Base-by-base conservation (phyloP, 331 rosid genomes). In the Acacia pycnantha region DNA sequence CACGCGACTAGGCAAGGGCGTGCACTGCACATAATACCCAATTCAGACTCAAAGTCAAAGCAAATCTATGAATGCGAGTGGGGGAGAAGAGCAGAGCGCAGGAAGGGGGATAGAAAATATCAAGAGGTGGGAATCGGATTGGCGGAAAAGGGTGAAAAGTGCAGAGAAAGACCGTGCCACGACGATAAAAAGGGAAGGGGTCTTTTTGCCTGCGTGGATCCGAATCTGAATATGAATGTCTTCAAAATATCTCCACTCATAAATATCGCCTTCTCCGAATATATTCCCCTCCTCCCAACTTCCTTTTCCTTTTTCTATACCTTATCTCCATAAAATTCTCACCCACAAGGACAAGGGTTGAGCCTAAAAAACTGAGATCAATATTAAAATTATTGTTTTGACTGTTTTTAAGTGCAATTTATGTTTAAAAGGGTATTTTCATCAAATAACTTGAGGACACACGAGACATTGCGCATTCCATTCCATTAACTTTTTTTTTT, bases 151-250 rank as follows among this genome's bases (percentile, higher is more conserved):
- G n/a, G n/a, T n/a, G n/a, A n/a, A n/a, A 87, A 87, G 88, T 47
- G 85, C 82, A 27, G 2, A 11, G 72, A 44, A 4, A 16, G 70
- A 18, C 12, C 54, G 0, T 82, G 90, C 90, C 90, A 84, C 84
- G 84, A 3, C 2, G 76, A 79, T 84, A 31, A 47, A 82, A 82
- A 65, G 86, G 31, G 43, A 11, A 14, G 5, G 24, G 1, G 6
- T 24, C 54, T 70, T 58, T 12, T 78, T 81, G 90, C 88, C 70
- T 79, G 51, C 83, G 90, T 87, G 89, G 82, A 78, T 67, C n/a
- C 12, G 48, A 74, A 33, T 35, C 5, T 21, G 70, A 6, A 8
- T 40, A 6, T 14, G 54, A 6, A 18, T 51, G 69, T 8, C 43
- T 56, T 59, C 3, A 76, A 59, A 74, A 74, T 74, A 74, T 74